Base-by-base conservation (phyloP, 2,329 filamentous ascomycete genomes). In the Ascochyta clinopodiicola region DNA sequence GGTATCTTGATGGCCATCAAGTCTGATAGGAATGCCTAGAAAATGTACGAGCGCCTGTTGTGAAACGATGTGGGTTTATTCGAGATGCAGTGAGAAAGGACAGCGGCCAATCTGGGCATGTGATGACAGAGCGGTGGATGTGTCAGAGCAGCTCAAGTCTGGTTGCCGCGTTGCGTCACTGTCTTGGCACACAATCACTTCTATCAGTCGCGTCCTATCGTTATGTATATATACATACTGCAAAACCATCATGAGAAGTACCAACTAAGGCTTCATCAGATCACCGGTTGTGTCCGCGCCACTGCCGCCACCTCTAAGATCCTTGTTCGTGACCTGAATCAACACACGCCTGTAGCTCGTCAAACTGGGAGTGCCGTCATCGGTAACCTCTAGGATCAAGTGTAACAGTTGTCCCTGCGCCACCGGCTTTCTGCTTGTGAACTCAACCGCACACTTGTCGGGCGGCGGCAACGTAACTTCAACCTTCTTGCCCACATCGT, bases 331-430 rank as follows among this genome's bases (percentile, higher is more conserved):
- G 6, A 44, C 67, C 56, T 75, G 73, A 8, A 79, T 69, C 44
- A 79, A 60, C 17, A 83, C 70, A 13, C 82, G 66, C 47, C 78
- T 75, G 67, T 84, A 84, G 44, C 73, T 79, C 31, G 78, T 82
- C 61, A 84, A 64, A 7, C 70, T 66, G 19, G 78, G 78, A 3
- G 67, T 69, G 1, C 80, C 81, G 19, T 71, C 64, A 50, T 82
- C 78, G 7, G 69, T 78, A 4, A 83, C 80, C 59, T 82, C 79
- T 1, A 84, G 70, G 24, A 84, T 78, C 35, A 83, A 57, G 66
- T 83, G 81, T 58, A 82, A 69, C 38, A 77, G 57, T 64, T 82
- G 76, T 3, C 81, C 81, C 47, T 72, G 70, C 4, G 63, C 68
- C 27, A 78, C 57, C 12, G 76, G 70, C 39, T 74, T 67, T 19